Base-by-base conservation (phyloP, 805 yeast species). In the Schwanniomyces occidentalis region DNA sequence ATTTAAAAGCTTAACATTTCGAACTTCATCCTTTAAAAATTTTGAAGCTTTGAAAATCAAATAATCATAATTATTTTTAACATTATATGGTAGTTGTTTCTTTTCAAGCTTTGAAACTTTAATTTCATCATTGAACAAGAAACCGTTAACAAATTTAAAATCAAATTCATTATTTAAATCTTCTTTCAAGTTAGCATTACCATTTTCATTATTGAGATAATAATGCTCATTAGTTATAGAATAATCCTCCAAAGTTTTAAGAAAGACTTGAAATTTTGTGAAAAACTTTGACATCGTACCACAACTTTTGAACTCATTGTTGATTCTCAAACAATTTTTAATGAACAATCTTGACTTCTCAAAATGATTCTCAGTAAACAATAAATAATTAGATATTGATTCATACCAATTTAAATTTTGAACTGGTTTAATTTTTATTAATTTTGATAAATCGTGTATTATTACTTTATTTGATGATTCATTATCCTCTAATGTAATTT, bases 301-400 rank as follows among this genome's bases (percentile, higher is more conserved):
- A 56, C 95, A 88, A 2, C 58, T 62, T 17, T 62, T 61, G 44
- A 72, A 74, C 42, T 87, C 96, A 57, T 87, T 85, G 56, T 91
- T 91, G 27, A 78, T 71, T 35, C 84, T 79, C 31, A 91, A 63
- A 54, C 97, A 89, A 43, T 75, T 79, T 45, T 82, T 75, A 16
- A 82, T 65, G 24, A 70, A 66, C 39, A 58, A 67, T 48, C 75
- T 59, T 0, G 84, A 73, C 16, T 69, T 68, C 10, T 75, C 75
- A 39, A 71, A 76, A 25, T 78, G 76, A 24, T 68, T 63, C 24
- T 78, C 65, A 5, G 79, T 73, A 46, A 70, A 80, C 32, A 75
- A 58, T 37, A 64, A 45, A 37, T 54, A 57, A 16, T 61, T 52
- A 1, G 72, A 45, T 13, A 56, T 35, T 10, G 38, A 36, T 14